phyloP scores from a whole-genome alignment of 1,284 basidiomycete species.

The Violaceomyces palustris region DNA sequence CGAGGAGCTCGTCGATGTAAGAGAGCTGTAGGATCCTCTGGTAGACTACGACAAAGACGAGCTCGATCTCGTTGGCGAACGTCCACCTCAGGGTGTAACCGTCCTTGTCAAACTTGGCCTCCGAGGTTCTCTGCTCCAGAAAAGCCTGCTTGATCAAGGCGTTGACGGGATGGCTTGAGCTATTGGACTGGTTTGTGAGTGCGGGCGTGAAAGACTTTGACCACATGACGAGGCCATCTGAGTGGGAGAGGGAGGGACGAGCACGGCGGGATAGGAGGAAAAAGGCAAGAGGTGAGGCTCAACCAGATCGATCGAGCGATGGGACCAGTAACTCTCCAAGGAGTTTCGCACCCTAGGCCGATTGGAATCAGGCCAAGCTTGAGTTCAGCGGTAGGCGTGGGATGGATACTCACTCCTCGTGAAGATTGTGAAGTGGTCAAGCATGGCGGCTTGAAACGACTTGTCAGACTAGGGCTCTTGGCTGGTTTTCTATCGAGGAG shows the following conservation, averaged over 20 bases:
- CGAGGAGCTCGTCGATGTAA: conserved; percentile 77
- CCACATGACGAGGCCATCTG: conserved; percentile 48
- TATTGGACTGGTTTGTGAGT: conserved; percentile 6
- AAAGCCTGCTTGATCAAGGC: conserved; percentile 45
- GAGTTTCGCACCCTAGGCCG: background rate
- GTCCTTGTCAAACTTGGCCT: conserved; percentile 41
- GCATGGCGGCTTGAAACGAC: conserved; percentile 20
- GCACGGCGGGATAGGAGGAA: background rate
- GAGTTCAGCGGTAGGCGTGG: background rate
- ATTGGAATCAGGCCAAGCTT: background rate
- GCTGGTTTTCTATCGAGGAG: too few species aligned
- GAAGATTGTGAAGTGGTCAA: conserved; percentile 45
- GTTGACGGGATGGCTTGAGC: conserved; percentile 33
- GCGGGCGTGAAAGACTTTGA: conserved; percentile 41
- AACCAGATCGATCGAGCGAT: too few species aligned
- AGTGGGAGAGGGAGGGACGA: background rate
- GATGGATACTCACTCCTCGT: conserved; percentile 23
- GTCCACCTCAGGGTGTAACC: conserved; percentile 46
- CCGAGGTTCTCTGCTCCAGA: conserved; percentile 43
- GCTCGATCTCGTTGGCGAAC: conserved; percentile 47
- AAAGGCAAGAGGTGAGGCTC: background rate
- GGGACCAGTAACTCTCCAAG: too few species aligned
- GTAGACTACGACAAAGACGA: conserved; percentile 62
- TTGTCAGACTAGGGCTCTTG: too few species aligned
- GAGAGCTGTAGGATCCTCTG: conserved; percentile 92